A percentile compares a stretch with the other conserved stretches of the same genome.
Conservation (phyloP, 345 rosid species). For the Bruguiera sexangula region DNA sequence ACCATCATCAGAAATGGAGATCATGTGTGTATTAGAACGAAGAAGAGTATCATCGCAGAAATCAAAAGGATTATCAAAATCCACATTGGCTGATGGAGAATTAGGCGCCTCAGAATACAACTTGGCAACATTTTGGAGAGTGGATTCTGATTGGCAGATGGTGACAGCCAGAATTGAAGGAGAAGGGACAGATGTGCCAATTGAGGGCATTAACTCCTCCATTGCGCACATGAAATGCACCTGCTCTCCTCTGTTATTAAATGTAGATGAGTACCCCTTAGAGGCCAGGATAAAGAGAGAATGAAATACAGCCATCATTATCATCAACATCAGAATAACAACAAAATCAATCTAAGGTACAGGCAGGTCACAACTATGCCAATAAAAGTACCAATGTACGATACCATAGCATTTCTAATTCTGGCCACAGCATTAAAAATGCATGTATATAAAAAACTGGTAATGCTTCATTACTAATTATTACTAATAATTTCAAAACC, state of each 20-base stretch:
- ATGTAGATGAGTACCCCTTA: conserved; percentile 28
- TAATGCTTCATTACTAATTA: neutral
- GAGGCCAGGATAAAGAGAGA: conserved; percentile 8
- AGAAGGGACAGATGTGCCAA: conserved; percentile 73
- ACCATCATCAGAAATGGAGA: conserved; percentile 93
- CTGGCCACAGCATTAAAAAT: neutral
- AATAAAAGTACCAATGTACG: neutral
- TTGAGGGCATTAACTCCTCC: conserved; percentile 90
- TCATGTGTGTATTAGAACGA: conserved; percentile 63
- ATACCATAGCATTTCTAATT: neutral
- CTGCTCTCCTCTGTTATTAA: conserved; percentile 75
- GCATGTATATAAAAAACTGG: neutral
- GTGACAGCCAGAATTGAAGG: conserved; percentile 67
- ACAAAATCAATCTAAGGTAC: neutral
- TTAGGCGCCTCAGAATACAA: conserved; percentile 50
- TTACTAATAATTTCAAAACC: neutral
- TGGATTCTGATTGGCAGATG: conserved; percentile 69
- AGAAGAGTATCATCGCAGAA: conserved; percentile 68
- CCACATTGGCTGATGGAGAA: conserved; percentile 44
- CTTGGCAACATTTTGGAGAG: conserved; percentile 71
- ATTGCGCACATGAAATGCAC: conserved; percentile 68
- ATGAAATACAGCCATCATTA: conserved; percentile 24
- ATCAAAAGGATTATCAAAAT: conserved; percentile 83
- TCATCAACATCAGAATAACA: conserved; percentile 9
- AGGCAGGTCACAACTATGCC: neutral